Percentiles rank a stretch among this genome's conserved stretches.
These are phyloP conservation scores for Podospora didyma DNA, from an alignment of 495 filamentous ascomycete genomes.

Conservation along the genomic window DNA sequence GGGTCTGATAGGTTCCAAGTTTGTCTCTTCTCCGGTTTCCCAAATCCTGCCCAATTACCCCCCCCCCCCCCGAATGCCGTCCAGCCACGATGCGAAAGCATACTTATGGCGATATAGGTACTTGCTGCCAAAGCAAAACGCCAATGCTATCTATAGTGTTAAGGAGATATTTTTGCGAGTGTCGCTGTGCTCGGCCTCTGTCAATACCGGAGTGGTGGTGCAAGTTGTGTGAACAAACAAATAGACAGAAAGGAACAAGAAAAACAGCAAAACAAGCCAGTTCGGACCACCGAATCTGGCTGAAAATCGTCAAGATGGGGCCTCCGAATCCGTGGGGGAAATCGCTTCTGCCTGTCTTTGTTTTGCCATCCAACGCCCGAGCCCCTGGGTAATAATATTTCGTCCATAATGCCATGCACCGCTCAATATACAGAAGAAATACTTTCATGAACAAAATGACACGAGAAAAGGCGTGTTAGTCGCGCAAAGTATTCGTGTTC, in stretches of 20 bases:
- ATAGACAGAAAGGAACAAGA: neutral
- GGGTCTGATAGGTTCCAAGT: too few species aligned
- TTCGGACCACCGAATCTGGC: neutral
- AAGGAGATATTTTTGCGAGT: neutral
- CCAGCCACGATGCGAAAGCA: too few species aligned
- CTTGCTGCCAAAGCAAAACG: neutral
- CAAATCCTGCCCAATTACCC: too few species aligned
- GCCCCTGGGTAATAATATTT: constrained; percentile 3
- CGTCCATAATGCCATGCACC: constrained; percentile 20
- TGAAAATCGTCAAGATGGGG: neutral
- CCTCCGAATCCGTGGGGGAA: constrained; percentile 1
- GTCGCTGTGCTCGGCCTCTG: neutral
- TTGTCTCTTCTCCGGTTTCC: too few species aligned
- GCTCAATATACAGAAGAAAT: constrained; percentile 15
- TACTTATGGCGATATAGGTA: too few species aligned
- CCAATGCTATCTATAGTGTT: neutral
- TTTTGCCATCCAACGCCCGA: constrained; percentile 11
- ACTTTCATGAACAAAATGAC: constrained; percentile 1
- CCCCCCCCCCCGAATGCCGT: too few species aligned
- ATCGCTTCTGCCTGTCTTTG: constrained; percentile 17
- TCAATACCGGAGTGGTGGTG: neutral
- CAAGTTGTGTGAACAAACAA: neutral
- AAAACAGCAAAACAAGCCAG: neutral
- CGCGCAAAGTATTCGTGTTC: constrained; percentile 1
- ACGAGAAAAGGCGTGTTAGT: neutral